These are phyloP conservation scores for Trametes elegans DNA, from an alignment of 768 basidiomycete species.

Conservation along the genomic window DNA sequence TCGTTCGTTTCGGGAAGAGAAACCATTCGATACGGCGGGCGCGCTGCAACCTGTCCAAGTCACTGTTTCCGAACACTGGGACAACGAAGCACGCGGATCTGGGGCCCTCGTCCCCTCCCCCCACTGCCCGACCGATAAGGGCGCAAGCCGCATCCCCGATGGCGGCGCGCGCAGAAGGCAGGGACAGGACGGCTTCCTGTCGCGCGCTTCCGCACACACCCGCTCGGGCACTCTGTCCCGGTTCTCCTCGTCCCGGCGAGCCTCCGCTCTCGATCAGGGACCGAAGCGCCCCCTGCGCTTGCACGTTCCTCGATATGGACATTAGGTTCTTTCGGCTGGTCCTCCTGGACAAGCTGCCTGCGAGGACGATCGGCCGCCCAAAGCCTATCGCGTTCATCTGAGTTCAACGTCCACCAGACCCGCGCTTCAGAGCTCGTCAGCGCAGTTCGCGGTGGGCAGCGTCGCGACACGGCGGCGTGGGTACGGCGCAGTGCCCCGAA, in stretches of 20 bases:
- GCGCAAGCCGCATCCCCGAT: neutral
- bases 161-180: neutral
- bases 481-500: neutral
- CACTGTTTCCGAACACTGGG: conserved; percentile 5
- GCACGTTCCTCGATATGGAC: conserved; percentile 5
- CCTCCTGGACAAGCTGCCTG: neutral
- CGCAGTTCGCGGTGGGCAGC: neutral
- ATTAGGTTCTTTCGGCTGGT: conserved; percentile 5
- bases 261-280: conserved; percentile 6
- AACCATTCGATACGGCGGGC: neutral
- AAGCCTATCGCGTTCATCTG: conserved; percentile 19
- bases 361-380: conserved; percentile 13
- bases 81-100: neutral
- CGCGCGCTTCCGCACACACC: neutral
- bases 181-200: neutral
- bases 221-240: neutral
- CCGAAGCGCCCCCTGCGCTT: neutral
- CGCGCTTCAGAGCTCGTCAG: too few species aligned
- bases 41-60: neutral
- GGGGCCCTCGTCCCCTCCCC: neutral
- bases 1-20: neutral
- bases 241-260: neutral
- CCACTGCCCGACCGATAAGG: neutral
- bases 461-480: conserved; percentile 7
- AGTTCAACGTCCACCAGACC: conserved; percentile 8